These are phyloP conservation scores for Epichloe sp. DNA, from an alignment of 2,329 filamentous ascomycete genomes.

Conservation along the genomic window DNA sequence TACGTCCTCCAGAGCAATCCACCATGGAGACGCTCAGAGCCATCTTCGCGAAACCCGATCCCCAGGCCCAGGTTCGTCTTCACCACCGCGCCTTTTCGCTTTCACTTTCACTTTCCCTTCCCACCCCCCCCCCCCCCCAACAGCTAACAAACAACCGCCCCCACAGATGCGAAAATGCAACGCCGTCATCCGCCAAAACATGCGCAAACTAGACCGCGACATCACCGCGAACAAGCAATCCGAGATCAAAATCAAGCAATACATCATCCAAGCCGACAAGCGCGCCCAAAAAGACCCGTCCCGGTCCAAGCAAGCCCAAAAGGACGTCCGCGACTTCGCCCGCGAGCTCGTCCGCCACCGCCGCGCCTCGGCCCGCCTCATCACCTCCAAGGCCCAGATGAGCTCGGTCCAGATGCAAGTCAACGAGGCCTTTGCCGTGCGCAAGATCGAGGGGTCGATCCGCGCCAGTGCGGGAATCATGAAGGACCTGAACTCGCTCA, in stretches of 20 bases:
- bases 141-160: neutral
- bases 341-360: constrained; percentile 75
- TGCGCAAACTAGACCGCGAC: constrained; percentile 89
- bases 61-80: constrained; percentile 66
- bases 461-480: constrained; percentile 80
- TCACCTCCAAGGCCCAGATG: constrained; percentile 83
- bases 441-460: constrained; percentile 91
- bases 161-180: constrained; percentile 88
- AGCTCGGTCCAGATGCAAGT: constrained; percentile 95
- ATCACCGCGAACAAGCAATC: constrained; percentile 65
- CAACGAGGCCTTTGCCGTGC: constrained; percentile 86
- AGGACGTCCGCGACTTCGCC: constrained; percentile 79
- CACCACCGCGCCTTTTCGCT: constrained; percentile 8
- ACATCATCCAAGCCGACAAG: constrained; percentile 71
- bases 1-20: constrained; percentile 3
- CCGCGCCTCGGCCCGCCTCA: constrained; percentile 58
- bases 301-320: constrained; percentile 64
- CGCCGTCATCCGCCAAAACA: constrained; percentile 73
- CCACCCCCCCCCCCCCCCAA: constrained; percentile 3
- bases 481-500: constrained; percentile 85
- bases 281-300: constrained; percentile 70
- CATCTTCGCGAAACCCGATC: constrained; percentile 85
- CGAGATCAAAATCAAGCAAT: constrained; percentile 71
- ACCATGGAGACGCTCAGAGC: constrained; percentile 77
- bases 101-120: neutral